phyloP scores from a whole-genome alignment of 2,329 filamentous ascomycete species.

The Colletotrichum orchidophilum region DNA sequence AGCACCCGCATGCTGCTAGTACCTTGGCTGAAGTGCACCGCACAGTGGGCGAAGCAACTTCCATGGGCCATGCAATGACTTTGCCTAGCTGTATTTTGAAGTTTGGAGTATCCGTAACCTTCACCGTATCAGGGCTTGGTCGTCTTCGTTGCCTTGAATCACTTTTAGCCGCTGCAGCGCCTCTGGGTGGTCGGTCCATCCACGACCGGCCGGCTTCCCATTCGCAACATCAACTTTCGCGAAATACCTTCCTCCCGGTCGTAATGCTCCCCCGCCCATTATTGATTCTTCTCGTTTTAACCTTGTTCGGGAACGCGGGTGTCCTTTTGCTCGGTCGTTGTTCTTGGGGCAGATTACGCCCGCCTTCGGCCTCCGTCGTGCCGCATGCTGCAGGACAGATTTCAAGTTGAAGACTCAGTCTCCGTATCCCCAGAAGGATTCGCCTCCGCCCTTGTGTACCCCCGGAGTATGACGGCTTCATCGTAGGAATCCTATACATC shows the following conservation, averaged over 20 bases:
- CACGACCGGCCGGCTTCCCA: neutral
- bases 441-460: neutral
- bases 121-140: neutral
- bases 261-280: neutral
- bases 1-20: neutral
- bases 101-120: neutral
- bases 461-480: neutral
- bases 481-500: neutral
- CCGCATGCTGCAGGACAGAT: neutral
- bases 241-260: neutral
- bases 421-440: neutral
- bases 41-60: slow-evolving; percentile 2
- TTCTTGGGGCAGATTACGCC: neutral
- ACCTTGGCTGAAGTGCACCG: neutral
- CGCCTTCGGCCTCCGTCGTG: neutral
- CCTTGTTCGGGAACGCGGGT: neutral
- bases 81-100: neutral
- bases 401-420: neutral
- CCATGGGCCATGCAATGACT: neutral
- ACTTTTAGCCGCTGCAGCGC: neutral
- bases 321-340: neutral
- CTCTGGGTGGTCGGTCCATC: neutral
- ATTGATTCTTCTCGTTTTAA: neutral
- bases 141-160: neutral
- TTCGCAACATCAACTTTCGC: neutral